Conservation (phyloP, 192 early-diverging fungal species). For the Coemansia sp. region DNA sequence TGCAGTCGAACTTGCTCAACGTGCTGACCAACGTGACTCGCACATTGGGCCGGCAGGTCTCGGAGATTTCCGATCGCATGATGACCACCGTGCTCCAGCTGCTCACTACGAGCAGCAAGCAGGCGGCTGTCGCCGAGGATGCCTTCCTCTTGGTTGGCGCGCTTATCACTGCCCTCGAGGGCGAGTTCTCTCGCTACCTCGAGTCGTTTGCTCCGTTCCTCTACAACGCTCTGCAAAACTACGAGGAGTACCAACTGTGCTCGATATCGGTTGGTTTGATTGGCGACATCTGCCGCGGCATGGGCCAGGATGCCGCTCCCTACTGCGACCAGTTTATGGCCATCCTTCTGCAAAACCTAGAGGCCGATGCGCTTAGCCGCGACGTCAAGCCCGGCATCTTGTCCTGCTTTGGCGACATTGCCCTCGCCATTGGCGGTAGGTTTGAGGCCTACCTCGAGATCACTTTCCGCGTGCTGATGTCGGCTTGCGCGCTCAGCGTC, state of each 20-base stretch:
- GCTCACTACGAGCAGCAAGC: conserved; percentile 70
- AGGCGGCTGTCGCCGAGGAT: conserved; percentile 89
- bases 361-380: conserved; percentile 77
- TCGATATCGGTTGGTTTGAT: conserved; percentile 95
- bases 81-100: conserved; percentile 89
- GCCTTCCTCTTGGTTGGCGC: conserved; percentile 91
- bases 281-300: conserved; percentile 93
- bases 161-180: conserved; percentile 76
- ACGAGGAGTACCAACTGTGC: conserved; percentile 92
- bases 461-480: conserved; percentile 85
- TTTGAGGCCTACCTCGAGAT: conserved; percentile 85
- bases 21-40: conserved; percentile 88
- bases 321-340: conserved; percentile 90
- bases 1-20: conserved; percentile 92
- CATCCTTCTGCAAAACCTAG: conserved; percentile 76
- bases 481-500: conserved; percentile 75
- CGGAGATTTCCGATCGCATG: conserved; percentile 80
- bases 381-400: conserved; percentile 93
- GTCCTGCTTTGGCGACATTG: conserved; percentile 73
- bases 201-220: conserved; percentile 86
- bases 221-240: conserved; percentile 80
- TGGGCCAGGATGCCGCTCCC: conserved; percentile 67
- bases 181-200: conserved; percentile 87
- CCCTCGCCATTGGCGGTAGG: conserved; percentile 86
- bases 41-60: conserved; percentile 72